Evolutionary conservation across 192 early-diverging fungal genomes (phyloP).

Genomic region (Rhizoclosmatium sp.): DNA sequence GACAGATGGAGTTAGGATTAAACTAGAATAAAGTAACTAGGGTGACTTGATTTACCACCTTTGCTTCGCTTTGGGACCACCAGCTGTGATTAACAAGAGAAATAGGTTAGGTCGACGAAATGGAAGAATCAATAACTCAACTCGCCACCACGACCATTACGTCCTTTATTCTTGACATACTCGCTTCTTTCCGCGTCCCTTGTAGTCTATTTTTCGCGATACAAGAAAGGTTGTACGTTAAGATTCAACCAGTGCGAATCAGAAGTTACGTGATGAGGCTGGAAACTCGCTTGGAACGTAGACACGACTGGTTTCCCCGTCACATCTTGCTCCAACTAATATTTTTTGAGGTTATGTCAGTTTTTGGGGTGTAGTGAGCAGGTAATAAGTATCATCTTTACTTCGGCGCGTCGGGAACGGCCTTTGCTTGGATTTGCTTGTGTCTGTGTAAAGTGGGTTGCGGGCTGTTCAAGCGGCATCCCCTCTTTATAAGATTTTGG

Average conservation of each 20-base stretch:
- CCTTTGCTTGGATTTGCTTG: neutral
- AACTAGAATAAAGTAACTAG: neutral
- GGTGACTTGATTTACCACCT: neutral
- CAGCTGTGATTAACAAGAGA: slow-evolving; percentile 22
- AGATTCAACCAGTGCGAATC: neutral
- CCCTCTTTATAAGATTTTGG: no score
- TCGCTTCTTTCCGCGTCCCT: slow-evolving; percentile 46
- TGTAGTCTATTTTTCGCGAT: neutral
- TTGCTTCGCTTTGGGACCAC: slow-evolving; percentile 47
- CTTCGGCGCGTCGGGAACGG: neutral
- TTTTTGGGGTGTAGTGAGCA: no score
- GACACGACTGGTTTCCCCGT: slow-evolving; percentile 1
- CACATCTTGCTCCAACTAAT: neutral
- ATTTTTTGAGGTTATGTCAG: no score
- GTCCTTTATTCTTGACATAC: slow-evolving; percentile 55
- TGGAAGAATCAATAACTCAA: slow-evolving; percentile 12
- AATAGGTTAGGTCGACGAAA: neutral
- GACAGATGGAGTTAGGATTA: neutral
- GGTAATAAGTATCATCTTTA: neutral
- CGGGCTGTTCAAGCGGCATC: neutral
- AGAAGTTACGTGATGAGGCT: slow-evolving; percentile 35
- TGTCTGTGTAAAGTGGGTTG: neutral
- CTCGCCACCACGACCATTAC: slow-evolving; percentile 50
- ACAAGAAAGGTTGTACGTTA: slow-evolving; percentile 14
- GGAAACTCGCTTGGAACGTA: slow-evolving; percentile 38